Base-by-base conservation (phyloP, 208 protist genomes). In the Crithidia acanthocephali region DNA sequence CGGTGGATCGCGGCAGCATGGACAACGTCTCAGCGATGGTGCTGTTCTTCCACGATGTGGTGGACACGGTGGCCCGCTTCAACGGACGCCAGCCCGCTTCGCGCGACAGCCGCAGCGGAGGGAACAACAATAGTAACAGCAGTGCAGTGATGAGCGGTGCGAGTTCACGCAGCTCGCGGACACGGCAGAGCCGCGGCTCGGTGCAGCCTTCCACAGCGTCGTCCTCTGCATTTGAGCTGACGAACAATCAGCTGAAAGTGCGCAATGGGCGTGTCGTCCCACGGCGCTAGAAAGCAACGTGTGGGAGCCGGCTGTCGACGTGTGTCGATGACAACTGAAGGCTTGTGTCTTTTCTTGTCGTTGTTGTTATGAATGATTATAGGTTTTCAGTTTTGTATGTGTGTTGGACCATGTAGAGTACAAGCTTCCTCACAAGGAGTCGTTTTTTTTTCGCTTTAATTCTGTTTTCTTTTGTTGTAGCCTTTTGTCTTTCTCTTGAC, bases 1-100 rank as follows among this genome's bases (percentile, higher is more conserved):
- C n/a, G n/a, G 83, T 94, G n/a, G 83, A 88, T 52, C 80, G 86
- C 37, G 89, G 89, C 32, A 91, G 85, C 67, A 94, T 83, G 23
- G 89, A 94, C 67, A 94, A 94, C 75, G 89, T 94, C 20, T 89
- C 82, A 8, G 86, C 88, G 15, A 84, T 87, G 72, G 59, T 94
- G 15, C 58, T 94, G 16, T 92, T 92, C 66, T 94, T 94, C 68
- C 89, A 94, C 72, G 82, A 94, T 63, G 84, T 94, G 16, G 84
- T 87, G 5, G 82, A 94, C 42, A 74, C 79, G 27, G 82, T 94
- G 23, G 80, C 79, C 25, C 60, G 78, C 20, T 90, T 94, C 74
- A 74, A 58, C 40, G 73, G 63, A 16, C 58, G 44, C 13, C 28
- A 22, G 51, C 20, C 62, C 5, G 13, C 44, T n/a, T 20, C 51